These are phyloP conservation scores for Haematococcus lacustris DNA, from an alignment of 139 green algal species.

Conservation along the genomic window DNA sequence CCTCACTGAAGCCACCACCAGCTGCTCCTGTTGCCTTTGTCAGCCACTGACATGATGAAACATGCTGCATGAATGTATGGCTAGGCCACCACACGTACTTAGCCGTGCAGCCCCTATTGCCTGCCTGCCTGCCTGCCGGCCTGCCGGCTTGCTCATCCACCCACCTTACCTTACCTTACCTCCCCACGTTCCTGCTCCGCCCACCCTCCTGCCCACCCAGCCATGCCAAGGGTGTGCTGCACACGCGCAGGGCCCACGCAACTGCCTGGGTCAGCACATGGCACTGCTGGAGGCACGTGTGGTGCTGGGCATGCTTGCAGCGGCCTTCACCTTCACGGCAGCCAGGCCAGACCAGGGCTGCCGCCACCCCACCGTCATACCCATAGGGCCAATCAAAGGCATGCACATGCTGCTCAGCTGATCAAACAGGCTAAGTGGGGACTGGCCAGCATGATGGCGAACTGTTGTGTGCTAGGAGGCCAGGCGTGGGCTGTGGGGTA, in stretches of 20 bases:
- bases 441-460: too few relatives aligned
- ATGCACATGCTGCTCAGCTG: constrained; percentile 62
- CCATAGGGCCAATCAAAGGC: constrained; percentile 57
- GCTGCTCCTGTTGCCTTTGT: too few relatives aligned
- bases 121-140: background rate
- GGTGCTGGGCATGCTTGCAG: constrained; percentile 63
- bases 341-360: constrained; percentile 14
- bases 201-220: too few relatives aligned
- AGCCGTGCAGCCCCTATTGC: background rate
- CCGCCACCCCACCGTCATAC: constrained; percentile 65
- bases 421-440: too few relatives aligned
- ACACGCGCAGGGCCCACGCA: constrained; percentile 68
- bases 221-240: background rate
- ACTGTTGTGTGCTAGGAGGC: too few relatives aligned
- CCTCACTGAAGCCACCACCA: too few relatives aligned
- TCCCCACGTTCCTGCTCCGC: background rate
- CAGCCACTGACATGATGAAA: background rate
- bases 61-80: background rate
- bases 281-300: constrained; percentile 79
- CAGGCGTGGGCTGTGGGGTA: too few relatives aligned
- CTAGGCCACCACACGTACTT: background rate
- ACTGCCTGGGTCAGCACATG: constrained; percentile 88
- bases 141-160: background rate
- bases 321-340: constrained; percentile 66
- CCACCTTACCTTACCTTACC: background rate